These are phyloP conservation scores for Wolfiporia cocos DNA, from an alignment of 1,284 basidiomycete genomes.

Conservation along the genomic window DNA sequence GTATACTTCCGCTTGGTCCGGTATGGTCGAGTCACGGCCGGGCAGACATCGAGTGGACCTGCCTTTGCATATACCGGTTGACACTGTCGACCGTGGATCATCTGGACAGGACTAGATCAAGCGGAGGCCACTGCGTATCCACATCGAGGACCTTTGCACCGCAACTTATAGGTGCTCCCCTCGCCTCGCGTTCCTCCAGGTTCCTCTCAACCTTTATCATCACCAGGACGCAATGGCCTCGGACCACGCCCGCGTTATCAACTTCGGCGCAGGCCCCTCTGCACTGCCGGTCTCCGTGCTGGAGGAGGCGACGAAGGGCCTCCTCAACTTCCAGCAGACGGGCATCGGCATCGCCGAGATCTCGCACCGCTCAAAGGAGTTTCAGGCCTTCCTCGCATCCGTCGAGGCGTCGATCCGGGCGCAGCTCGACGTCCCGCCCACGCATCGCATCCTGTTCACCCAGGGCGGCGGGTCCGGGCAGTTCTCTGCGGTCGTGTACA, in stretches of 20 bases:
- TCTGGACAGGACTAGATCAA: too few species aligned
- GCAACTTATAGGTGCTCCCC: too few species aligned
- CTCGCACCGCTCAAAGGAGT: constrained; percentile 89
- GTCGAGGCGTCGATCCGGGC: constrained; percentile 68
- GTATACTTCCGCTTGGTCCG: too few species aligned
- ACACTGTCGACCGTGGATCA: too few species aligned
- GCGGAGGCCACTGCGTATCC: too few species aligned
- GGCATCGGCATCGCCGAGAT: constrained; percentile 94
- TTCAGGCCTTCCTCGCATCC: constrained; percentile 63
- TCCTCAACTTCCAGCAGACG: constrained; percentile 83
- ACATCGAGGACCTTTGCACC: too few species aligned
- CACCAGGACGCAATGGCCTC: constrained; percentile 25
- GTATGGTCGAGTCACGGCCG: neutral
- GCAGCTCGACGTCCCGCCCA: constrained; percentile 75
- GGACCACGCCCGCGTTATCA: constrained; percentile 52
- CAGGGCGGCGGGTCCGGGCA: constrained; percentile 90
- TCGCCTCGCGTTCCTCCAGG: too few species aligned
- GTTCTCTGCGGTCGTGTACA: constrained; percentile 87
- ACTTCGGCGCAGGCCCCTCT: constrained; percentile 92
- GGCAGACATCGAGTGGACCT: too few species aligned
- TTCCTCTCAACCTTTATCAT: too few species aligned
- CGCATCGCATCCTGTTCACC: constrained; percentile 85
- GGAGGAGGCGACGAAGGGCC: constrained; percentile 68
- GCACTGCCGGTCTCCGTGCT: constrained; percentile 82
- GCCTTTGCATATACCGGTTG: too few species aligned